Percentiles rank a stretch among this genome's conserved stretches.
phyloP scores from a whole-genome alignment of 2,329 filamentous ascomycete species.

The Mycocentrospora acerina region DNA sequence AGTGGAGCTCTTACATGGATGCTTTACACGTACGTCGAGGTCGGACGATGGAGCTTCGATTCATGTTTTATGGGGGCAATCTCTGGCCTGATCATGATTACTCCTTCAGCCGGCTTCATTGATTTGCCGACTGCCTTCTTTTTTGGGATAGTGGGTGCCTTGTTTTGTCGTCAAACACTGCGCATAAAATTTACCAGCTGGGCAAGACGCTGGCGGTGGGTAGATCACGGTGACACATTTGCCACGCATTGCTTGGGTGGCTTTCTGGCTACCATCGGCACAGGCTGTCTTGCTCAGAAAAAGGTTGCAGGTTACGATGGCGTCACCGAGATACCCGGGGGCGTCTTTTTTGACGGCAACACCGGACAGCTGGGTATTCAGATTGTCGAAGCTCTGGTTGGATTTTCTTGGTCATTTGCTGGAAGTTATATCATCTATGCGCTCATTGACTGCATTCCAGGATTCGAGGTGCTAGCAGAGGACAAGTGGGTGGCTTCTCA shows the following conservation, averaged over 20 bases:
- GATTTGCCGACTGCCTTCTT: constrained; percentile 53
- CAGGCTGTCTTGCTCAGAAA: constrained; percentile 54
- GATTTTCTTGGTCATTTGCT: constrained; percentile 54
- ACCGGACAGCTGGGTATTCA: constrained; percentile 53
- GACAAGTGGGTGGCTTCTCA: constrained; percentile 51
- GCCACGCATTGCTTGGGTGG: constrained; percentile 58
- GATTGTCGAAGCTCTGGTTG: constrained; percentile 53
- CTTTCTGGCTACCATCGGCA: constrained; percentile 53
- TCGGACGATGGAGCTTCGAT: constrained; percentile 51
- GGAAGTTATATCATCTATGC: constrained; percentile 53
- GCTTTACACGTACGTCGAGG: constrained; percentile 47
- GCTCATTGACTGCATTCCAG: constrained; percentile 55
- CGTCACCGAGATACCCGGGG: constrained; percentile 50
- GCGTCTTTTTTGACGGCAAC: constrained; percentile 58
- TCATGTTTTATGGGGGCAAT: constrained; percentile 56
- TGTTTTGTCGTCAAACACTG: constrained; percentile 54
- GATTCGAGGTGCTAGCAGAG: constrained; percentile 53
- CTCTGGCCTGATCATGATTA: constrained; percentile 56
- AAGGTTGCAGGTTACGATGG: constrained; percentile 57
- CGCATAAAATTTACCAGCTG: constrained; percentile 55
- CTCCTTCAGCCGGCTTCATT: constrained; percentile 53
- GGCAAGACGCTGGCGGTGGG: constrained; percentile 52
- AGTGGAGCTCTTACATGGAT: constrained; percentile 52
- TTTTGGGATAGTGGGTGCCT: constrained; percentile 51
- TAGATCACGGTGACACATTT: constrained; percentile 59